These are phyloP conservation scores for Opeltia flavorubescens DNA, from an alignment of 495 filamentous ascomycete species.

Conservation along the genomic window DNA sequence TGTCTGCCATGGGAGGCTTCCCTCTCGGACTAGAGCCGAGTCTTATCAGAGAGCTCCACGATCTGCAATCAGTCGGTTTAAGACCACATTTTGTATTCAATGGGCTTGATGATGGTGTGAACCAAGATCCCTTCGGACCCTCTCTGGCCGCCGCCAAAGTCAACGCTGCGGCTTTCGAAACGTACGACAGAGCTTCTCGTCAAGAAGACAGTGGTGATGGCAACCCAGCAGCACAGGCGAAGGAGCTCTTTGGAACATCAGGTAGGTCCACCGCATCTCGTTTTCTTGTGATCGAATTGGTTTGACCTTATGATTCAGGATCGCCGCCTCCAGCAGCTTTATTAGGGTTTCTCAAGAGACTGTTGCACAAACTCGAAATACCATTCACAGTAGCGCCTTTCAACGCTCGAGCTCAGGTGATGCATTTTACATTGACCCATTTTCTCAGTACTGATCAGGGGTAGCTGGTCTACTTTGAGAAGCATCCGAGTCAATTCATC, in stretches of 20 bases:
- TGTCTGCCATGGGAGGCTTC: slow-evolving; percentile 78
- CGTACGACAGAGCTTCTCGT: slow-evolving; percentile 56
- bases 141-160: slow-evolving; percentile 15
- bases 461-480: slow-evolving; percentile 72
- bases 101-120: slow-evolving; percentile 62
- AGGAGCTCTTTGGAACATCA: slow-evolving; percentile 66
- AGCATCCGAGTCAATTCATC: slow-evolving; percentile 49
- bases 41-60: slow-evolving; percentile 59
- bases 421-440: neutral
- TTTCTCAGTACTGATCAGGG: neutral
- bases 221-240: slow-evolving; percentile 61
- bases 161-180: slow-evolving; percentile 58
- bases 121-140: slow-evolving; percentile 29
- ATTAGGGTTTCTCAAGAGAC: slow-evolving; percentile 59
- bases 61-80: slow-evolving; percentile 48
- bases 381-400: slow-evolving; percentile 83
- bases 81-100: slow-evolving; percentile 77
- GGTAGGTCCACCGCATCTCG: slow-evolving; percentile 35
- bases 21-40: slow-evolving; percentile 60
- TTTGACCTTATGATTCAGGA: slow-evolving; percentile 22
- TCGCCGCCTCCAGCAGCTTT: slow-evolving; percentile 43
- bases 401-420: slow-evolving; percentile 77
- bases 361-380: slow-evolving; percentile 52
- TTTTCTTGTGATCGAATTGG: neutral
- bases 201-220: too few species aligned